phyloP scores from a whole-genome alignment of 805 yeast genomes.

The Yarrowia yakushimensis region DNA sequence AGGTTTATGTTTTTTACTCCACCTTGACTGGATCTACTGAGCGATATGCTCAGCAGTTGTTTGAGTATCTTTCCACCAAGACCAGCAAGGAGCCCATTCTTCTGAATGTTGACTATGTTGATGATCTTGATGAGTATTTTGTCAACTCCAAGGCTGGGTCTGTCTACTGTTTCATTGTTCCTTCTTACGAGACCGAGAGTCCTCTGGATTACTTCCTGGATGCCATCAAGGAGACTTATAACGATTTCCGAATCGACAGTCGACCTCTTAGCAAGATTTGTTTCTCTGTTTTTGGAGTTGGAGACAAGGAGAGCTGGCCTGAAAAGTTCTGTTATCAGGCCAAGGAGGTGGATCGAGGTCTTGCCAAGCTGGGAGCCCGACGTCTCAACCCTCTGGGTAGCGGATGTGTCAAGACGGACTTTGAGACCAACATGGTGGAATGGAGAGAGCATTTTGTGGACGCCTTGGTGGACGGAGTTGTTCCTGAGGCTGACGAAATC shows the following conservation, averaged over 20 bases:
- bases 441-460: constrained; percentile 64
- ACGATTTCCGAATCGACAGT: constrained; percentile 82
- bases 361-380: constrained; percentile 82
- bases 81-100: constrained; percentile 47
- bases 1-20: constrained; percentile 70
- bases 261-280: constrained; percentile 64
- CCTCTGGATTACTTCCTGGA: constrained; percentile 87
- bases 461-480: constrained; percentile 58
- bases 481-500: constrained; percentile 60
- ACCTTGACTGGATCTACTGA: constrained; percentile 82
- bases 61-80: constrained; percentile 38
- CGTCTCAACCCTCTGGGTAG: constrained; percentile 80
- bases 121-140: constrained; percentile 80
- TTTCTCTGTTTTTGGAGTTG: constrained; percentile 80
- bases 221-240: constrained; percentile 71
- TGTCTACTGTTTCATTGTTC: constrained; percentile 70
- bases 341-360: constrained; percentile 62
- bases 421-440: constrained; percentile 54
- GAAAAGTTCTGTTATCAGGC: constrained; percentile 84
- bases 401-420: constrained; percentile 65
- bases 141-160: constrained; percentile 45
- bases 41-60: constrained; percentile 57
- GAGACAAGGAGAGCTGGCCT: constrained; percentile 84
- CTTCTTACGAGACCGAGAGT: constrained; percentile 89
- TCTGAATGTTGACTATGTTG: constrained; percentile 72